Percentiles rank a stretch among this genome's conserved stretches.
These are phyloP conservation scores for Cadophora sp. DNA, from an alignment of 2,329 filamentous ascomycete species.

Conservation along the genomic window DNA sequence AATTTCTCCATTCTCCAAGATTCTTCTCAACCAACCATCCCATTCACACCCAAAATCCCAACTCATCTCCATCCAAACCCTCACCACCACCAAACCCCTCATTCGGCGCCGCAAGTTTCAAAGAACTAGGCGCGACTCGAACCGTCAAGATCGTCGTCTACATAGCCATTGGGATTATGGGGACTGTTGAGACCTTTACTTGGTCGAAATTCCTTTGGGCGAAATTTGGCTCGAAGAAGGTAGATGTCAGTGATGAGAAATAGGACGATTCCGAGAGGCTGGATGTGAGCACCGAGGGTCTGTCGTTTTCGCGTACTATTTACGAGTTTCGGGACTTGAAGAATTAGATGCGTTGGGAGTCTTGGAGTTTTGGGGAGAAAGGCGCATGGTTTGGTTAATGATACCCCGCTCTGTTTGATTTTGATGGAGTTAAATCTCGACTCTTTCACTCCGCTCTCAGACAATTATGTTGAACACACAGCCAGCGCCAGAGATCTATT, in stretches of 20 bases:
- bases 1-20: neutral
- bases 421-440: neutral
- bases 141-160: conserved; percentile 29
- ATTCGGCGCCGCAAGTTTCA: conserved; percentile 24
- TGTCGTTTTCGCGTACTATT: neutral
- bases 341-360: neutral
- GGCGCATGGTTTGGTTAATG: too few relatives aligned
- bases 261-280: neutral
- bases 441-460: neutral
- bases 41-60: neutral
- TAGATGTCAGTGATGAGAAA: neutral
- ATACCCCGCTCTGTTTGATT: neutral
- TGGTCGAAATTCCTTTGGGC: conserved; percentile 22
- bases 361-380: neutral
- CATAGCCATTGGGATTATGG: conserved; percentile 20
- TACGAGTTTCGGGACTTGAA: too few relatives aligned
- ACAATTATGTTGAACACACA: too few relatives aligned
- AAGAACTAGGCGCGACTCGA: conserved; percentile 28
- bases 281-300: neutral
- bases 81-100: conserved; percentile 14
- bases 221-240: conserved; percentile 9
- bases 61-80: neutral
- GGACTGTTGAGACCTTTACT: conserved; percentile 24
- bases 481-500: too few relatives aligned
- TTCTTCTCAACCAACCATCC: neutral